Percentiles rank a stretch among this genome's conserved stretches.
phyloP scores from a whole-genome alignment of 352 stramenopile species.

The Pythium volutum region DNA sequence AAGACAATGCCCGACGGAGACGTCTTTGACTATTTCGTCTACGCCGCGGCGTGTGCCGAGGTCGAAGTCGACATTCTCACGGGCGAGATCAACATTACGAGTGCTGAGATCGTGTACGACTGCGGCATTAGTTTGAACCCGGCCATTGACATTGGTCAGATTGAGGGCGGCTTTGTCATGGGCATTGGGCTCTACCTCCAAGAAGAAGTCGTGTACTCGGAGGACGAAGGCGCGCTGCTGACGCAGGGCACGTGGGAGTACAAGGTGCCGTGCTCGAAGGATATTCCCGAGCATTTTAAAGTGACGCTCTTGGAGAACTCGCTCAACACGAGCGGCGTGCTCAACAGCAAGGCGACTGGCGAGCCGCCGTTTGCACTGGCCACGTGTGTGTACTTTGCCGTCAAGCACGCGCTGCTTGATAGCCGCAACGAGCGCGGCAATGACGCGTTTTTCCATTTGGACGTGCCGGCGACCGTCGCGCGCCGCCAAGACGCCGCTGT shows the following conservation, averaged over 20 bases:
- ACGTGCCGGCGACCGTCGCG: slow-evolving; percentile 42
- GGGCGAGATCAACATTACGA: slow-evolving; percentile 43
- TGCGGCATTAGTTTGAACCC: slow-evolving; percentile 51
- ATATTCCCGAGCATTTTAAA: slow-evolving; percentile 42
- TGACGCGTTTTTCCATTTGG: slow-evolving; percentile 35
- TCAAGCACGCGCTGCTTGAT: slow-evolving; percentile 35
- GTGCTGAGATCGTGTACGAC: slow-evolving; percentile 49
- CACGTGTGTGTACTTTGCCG: slow-evolving; percentile 40
- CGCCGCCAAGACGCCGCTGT: slow-evolving; percentile 34
- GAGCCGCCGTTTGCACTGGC: slow-evolving; percentile 44
- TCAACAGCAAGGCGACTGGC: slow-evolving; percentile 47
- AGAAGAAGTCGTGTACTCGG: slow-evolving; percentile 37
- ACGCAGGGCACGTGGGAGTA: slow-evolving; percentile 55
- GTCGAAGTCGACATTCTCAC: slow-evolving; percentile 61
- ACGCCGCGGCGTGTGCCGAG: slow-evolving; percentile 36
- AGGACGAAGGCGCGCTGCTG: slow-evolving; percentile 24
- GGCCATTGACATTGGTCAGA: slow-evolving; percentile 55
- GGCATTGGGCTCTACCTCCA: slow-evolving; percentile 47
- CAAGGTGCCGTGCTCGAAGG: slow-evolving; percentile 38
- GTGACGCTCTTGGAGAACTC: slow-evolving; percentile 43
- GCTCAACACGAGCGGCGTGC: slow-evolving; percentile 27
- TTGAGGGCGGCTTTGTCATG: slow-evolving; percentile 61
- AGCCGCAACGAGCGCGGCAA: slow-evolving; percentile 32
- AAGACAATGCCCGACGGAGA: slow-evolving; percentile 4
- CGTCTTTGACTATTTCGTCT: slow-evolving; percentile 43